Conservation (phyloP, 805 yeast genomes). For the Wickerhamiella cacticola region DNA sequence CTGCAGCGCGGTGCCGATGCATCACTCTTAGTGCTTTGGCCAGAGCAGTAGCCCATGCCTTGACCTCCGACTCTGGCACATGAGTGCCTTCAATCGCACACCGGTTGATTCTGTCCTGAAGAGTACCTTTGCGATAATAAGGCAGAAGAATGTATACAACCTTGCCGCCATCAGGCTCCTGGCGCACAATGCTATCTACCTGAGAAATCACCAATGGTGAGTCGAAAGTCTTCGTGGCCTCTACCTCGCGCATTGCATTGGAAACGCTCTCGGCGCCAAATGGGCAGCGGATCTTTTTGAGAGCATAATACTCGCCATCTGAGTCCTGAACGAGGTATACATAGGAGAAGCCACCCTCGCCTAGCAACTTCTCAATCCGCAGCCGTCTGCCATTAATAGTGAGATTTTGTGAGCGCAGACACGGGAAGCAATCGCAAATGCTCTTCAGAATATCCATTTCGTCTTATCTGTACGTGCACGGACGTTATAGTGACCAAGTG, state of each 20-base stretch:
- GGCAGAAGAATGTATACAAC: constrained; percentile 73
- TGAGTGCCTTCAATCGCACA: constrained; percentile 43
- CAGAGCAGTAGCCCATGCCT: constrained; percentile 52
- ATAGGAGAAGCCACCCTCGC: constrained; percentile 84
- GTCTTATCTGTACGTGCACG: background rate
- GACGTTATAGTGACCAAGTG: background rate
- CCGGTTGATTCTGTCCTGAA: constrained; percentile 67
- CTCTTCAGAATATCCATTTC: constrained; percentile 2
- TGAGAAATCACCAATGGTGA: constrained; percentile 52
- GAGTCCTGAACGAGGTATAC: constrained; percentile 59
- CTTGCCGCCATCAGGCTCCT: constrained; percentile 68
- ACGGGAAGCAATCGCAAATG: constrained; percentile 6
- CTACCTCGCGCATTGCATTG: constrained; percentile 65
- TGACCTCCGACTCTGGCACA: constrained; percentile 52
- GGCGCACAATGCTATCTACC: constrained; percentile 58
- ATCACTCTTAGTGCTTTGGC: constrained; percentile 63
- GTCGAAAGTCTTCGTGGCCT: constrained; percentile 58
- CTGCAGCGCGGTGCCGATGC: constrained; percentile 44
- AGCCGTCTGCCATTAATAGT: constrained; percentile 49
- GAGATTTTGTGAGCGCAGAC: constrained; percentile 8
- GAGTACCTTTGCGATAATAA: constrained; percentile 55
- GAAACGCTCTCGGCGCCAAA: constrained; percentile 69
- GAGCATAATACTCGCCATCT: constrained; percentile 45
- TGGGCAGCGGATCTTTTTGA: constrained; percentile 80
- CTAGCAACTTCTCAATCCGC: constrained; percentile 56